Base-by-base conservation (phyloP, 371 early-diverging fungal genomes). In the Syncephalastrum monosporum region DNA sequence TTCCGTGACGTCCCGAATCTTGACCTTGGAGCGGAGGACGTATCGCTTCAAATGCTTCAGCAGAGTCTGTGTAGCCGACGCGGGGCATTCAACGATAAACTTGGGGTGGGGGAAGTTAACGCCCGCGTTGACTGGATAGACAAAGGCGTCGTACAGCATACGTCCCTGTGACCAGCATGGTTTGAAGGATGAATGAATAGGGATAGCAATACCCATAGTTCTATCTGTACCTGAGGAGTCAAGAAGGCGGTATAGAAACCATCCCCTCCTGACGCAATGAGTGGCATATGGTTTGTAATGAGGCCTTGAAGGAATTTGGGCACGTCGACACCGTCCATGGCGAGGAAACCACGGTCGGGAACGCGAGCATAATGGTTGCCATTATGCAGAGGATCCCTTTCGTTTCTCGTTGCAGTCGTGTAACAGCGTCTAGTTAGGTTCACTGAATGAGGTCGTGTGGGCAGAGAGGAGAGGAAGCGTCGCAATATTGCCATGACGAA, bases 251-350 rank as follows among this genome's bases (percentile, higher is more conserved):
- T 65, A 57, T 81, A 83, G 56, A 86, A 79, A 3, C 91, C 93
- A 51, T 84, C 76, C 2, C 92, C 90, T 21, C 91, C 90, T 12
- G 73, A 64, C 17, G 85, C 84, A 42, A 91, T 78, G 38, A 60
- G 57, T 1, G 82, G 77, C 88, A 95, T 92, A 65, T 95, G 81
- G 74, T 95, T 94, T 15, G 95, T 96, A 49, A 86, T 84, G 60
- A 96, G 77, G 5, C 97, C 97, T 59, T 96, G 93, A 47, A 96
- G 71, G 64, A 94, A 95, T 67, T 88, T 87, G 49, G 81, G 59
- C 1, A 91, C 80, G 57, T 94, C 96, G 14, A 67, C 64, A 12
- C 97, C 97, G 17, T 72, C 61, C 38, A 93, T 71, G 66, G 82
- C 81, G 17, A 93, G 57, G 7, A 90, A 48, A n/a, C 81, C 78